Evolutionary conservation across 176 grass and related monocot genomes (phyloP).

Genomic region (bread wheat (Triticum aestivum)): DNA sequence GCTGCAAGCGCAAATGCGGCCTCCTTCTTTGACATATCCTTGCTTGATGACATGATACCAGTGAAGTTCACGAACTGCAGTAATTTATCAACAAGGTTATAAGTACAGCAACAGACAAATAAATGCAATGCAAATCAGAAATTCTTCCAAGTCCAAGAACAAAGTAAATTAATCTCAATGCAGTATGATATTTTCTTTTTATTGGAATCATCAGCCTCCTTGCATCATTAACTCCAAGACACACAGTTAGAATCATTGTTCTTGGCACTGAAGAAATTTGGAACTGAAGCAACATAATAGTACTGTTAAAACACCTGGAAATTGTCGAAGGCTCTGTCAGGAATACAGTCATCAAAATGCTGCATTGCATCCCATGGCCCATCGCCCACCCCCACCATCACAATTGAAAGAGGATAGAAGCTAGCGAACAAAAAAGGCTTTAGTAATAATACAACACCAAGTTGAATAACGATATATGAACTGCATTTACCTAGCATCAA

Average conservation of each 20-base stretch:
- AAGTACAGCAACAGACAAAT: background rate
- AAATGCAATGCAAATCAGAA: background rate
- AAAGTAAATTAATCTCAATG: background rate
- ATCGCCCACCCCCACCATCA: constrained; percentile 97
- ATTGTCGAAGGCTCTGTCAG: constrained; percentile 92
- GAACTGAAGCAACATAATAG: constrained; percentile 1
- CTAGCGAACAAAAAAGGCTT: constrained; percentile 48
- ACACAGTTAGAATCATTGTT: background rate
- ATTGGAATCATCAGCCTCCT: background rate
- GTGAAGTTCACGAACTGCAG: constrained; percentile 95
- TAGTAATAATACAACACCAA: constrained; percentile 23
- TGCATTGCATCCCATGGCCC: constrained; percentile 97
- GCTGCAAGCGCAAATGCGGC: constrained; percentile 88
- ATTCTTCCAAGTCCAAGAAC: background rate
- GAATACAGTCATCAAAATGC: constrained; percentile 96
- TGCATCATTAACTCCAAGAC: background rate
- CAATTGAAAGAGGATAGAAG: constrained; percentile 91
- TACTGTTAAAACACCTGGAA: constrained; percentile 70
- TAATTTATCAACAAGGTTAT: constrained; percentile 5
- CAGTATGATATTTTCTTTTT: background rate
- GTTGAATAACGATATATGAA: background rate
- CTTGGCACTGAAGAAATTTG: background rate
- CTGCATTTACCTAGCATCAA: constrained; percentile 77
- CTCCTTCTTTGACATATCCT: constrained; percentile 80
- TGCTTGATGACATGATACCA: constrained; percentile 72